phyloP scores from a whole-genome alignment of 768 basidiomycete genomes.

The Floccularia luteovirens region DNA sequence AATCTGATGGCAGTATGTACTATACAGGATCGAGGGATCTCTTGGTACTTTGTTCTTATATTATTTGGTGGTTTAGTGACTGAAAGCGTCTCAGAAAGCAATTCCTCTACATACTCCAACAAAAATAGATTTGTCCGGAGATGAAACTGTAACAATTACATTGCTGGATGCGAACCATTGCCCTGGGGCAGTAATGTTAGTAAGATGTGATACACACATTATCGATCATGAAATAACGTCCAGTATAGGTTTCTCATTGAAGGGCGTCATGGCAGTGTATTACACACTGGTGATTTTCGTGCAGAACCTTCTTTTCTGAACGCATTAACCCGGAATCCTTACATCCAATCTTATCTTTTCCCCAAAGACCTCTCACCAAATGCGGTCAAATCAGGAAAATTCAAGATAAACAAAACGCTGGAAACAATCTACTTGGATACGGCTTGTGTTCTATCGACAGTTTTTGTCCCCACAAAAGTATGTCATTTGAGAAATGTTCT shows the following conservation, averaged over 20 bases:
- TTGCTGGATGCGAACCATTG: slow-evolving; percentile 92
- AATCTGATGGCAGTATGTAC: slow-evolving; percentile 38
- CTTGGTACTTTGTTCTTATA: slow-evolving; percentile 34
- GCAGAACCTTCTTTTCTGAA: slow-evolving; percentile 80
- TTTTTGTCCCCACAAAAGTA: slow-evolving; percentile 57
- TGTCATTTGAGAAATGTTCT: no score
- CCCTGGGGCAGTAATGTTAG: slow-evolving; percentile 88
- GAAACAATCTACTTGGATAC: slow-evolving; percentile 86
- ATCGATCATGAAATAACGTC: neutral
- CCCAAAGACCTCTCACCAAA: slow-evolving; percentile 10
- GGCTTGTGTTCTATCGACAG: slow-evolving; percentile 46
- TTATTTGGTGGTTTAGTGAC: neutral
- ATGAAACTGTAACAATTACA: slow-evolving; percentile 63
- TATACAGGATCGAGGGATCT: slow-evolving; percentile 58
- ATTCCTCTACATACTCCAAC: slow-evolving; percentile 62
- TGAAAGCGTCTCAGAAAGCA: slow-evolving; percentile 31
- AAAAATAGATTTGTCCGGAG: slow-evolving; percentile 43
- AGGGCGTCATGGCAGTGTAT: slow-evolving; percentile 56
- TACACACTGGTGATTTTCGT: slow-evolving; percentile 93
- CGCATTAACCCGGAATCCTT: slow-evolving; percentile 58
- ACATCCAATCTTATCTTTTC: slow-evolving; percentile 64
- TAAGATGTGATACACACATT: slow-evolving; percentile 1
- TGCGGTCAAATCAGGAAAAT: slow-evolving; percentile 1
- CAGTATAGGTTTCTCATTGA: slow-evolving; percentile 74
- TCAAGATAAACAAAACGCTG: slow-evolving; percentile 33